Base-by-base conservation (phyloP, 208 protist genomes). In the Acanthamoeba culbertsoni region DNA sequence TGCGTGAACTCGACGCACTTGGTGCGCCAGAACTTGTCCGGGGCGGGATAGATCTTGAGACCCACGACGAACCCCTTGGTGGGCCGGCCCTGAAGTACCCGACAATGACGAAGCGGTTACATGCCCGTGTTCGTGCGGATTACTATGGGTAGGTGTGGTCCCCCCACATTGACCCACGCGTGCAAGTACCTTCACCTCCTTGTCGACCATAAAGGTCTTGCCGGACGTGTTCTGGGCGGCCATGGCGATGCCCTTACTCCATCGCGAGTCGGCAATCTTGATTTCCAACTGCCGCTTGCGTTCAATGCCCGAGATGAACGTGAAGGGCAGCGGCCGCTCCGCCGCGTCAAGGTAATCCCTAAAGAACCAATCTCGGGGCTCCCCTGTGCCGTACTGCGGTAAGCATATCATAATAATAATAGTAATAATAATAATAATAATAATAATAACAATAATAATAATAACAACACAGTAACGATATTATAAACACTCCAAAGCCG, bases 1-100 rank as follows among this genome's bases (percentile, higher is more conserved):
- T 92, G 88, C 3, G 62, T 63, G 43, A 92, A 92, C 65, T 73
- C 65, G 1, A 92, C 88, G 63, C 55, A 79, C 65, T 79, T 92
- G 40, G 88, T 79, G 12, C 88, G 57, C 88, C 88, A 92, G 88
- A 92, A 92, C 59, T 92, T 92, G 88, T 92, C 88, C 10, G 3
- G 88, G 10, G 62, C 88, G 43, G 62, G 40, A 20, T 92, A 62
- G 48, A 92, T 77, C 46, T 40, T 37, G 35, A 92, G 43, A 62
- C 62, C 88, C 88, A 77, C 8, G 40, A 79, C 62, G 35, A 92
- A 92, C n/a, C 88, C 82, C 35, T 77, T 71, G 12, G 59, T 79
- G 16, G 62, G 88, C n/a, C 43, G 35, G 42, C 88, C 63, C 43
- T 90, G 8, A 8, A 42, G 8, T n/a, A n/a, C n/a, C n/a, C n/a